Conservation (phyloP, 495 filamentous ascomycete genomes). For the Penicillium lividum region DNA sequence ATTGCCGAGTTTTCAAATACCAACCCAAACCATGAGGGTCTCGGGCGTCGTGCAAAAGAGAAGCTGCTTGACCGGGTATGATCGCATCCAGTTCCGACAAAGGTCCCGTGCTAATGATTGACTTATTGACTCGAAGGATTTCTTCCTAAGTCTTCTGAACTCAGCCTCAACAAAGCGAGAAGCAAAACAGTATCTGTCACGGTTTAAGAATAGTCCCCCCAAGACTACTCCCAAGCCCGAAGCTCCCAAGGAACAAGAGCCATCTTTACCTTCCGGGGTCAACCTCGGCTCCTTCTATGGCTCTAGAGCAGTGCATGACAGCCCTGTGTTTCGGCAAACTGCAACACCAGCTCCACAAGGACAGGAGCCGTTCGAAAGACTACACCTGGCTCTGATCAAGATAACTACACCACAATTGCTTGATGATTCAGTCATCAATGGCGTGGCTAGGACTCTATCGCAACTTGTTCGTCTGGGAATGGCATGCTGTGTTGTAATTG, state of each 20-base stretch:
- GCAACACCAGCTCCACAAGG: constrained; percentile 36
- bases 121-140: constrained; percentile 55
- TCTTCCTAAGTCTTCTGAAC: constrained; percentile 77
- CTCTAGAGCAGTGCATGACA: constrained; percentile 60
- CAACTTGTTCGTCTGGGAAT: constrained; percentile 82
- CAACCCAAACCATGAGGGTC: constrained; percentile 33
- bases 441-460: constrained; percentile 78
- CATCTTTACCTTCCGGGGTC: constrained; percentile 45
- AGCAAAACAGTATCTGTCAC: constrained; percentile 82
- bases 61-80: constrained; percentile 48
- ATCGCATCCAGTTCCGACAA: not conserved
- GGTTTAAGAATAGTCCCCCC: constrained; percentile 57
- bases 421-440: constrained; percentile 65
- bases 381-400: constrained; percentile 87
- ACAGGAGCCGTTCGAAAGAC: constrained; percentile 37
- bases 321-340: constrained; percentile 60
- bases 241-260: constrained; percentile 19
- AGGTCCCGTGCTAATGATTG: not conserved
- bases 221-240: constrained; percentile 24
- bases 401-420: constrained; percentile 70
- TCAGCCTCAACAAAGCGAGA: constrained; percentile 88
- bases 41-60: constrained; percentile 50
- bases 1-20: constrained; percentile 41
- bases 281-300: constrained; percentile 66
- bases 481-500: constrained; percentile 77